These are phyloP conservation scores for Cynara cardunculus DNA, from an alignment of 129 eudicot genomes.

Conservation along the genomic window DNA sequence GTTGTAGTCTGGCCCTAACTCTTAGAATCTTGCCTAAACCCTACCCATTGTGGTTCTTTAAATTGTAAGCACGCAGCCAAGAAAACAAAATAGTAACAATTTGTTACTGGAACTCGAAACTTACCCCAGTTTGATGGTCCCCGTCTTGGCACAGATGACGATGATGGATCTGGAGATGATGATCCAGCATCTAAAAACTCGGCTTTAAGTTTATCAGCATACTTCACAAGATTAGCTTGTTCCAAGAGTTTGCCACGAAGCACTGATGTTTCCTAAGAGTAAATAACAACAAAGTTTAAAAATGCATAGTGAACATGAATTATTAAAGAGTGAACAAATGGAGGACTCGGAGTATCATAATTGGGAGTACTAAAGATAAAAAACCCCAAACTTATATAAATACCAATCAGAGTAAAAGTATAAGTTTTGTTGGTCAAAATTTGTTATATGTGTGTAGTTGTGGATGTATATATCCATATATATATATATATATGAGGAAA, in stretches of 20 bases:
- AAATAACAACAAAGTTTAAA: constrained; percentile 8
- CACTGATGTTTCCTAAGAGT: constrained; percentile 69
- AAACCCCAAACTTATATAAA: not conserved
- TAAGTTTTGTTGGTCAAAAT: not conserved
- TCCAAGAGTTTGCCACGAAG: constrained; percentile 68
- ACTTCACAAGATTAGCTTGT: constrained; percentile 66
- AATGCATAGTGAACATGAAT: not conserved
- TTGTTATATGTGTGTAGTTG: not conserved
- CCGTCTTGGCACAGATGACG: constrained; percentile 52
- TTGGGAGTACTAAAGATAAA: not conserved
- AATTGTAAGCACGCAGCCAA: not conserved
- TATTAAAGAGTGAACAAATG: not conserved
- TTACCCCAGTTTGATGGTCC: constrained; percentile 79
- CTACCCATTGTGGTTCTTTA: too few relatives aligned
- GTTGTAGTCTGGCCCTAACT: too few relatives aligned
- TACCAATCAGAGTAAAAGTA: not conserved
- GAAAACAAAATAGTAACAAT: not conserved
- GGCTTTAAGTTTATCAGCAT: constrained; percentile 58
- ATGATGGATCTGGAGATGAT: constrained; percentile 40
- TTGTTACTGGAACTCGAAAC: constrained; percentile 26
- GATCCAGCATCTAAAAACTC: constrained; percentile 46
- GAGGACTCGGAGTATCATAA: not conserved
- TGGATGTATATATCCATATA: not conserved
- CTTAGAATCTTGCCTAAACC: too few relatives aligned
- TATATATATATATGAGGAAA: not conserved